These are phyloP conservation scores for Alternaria arbusti DNA, from an alignment of 2,329 filamentous ascomycete species.

Conservation along the genomic window DNA sequence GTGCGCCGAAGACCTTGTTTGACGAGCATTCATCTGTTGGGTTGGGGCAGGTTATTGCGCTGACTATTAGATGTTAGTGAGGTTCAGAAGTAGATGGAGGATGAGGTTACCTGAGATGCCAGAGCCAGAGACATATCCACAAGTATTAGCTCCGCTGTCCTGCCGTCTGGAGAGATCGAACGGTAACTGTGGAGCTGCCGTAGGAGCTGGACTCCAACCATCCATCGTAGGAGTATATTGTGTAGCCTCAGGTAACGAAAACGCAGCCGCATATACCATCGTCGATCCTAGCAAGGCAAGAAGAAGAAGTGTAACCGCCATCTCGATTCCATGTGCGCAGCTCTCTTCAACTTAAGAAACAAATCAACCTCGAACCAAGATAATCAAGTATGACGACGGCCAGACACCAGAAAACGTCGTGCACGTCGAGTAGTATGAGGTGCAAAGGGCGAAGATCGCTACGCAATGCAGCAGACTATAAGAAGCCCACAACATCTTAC, in stretches of 20 bases:
- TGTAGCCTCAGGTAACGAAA: slow-evolving; percentile 40
- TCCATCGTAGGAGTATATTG: slow-evolving; percentile 27
- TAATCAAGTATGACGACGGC: background rate
- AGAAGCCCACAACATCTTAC: slow-evolving; percentile 5
- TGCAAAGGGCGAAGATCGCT: slow-evolving; percentile 13
- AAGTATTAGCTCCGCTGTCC: slow-evolving; percentile 29
- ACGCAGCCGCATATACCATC: slow-evolving; percentile 31
- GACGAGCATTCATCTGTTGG: slow-evolving; percentile 39
- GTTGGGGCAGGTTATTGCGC: slow-evolving; percentile 38
- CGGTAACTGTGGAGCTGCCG: slow-evolving; percentile 28
- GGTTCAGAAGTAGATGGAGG: background rate
- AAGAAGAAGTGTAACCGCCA: slow-evolving; percentile 31
- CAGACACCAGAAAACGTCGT: background rate
- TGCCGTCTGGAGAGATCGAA: slow-evolving; percentile 38
- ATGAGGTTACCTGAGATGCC: slow-evolving; percentile 24
- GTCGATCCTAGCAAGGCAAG: slow-evolving; percentile 39
- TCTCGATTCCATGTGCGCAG: slow-evolving; percentile 25
- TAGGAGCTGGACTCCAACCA: slow-evolving; percentile 42
- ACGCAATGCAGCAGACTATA: slow-evolving; percentile 18
- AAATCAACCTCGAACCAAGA: background rate
- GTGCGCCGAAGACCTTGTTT: slow-evolving; percentile 38
- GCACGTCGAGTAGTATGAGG: background rate
- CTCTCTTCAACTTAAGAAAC: background rate
- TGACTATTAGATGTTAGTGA: slow-evolving; percentile 20
- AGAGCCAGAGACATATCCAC: slow-evolving; percentile 38